Base-by-base conservation (phyloP, 164 flowering plant genomes). In the Macadamia tetraphylla region DNA sequence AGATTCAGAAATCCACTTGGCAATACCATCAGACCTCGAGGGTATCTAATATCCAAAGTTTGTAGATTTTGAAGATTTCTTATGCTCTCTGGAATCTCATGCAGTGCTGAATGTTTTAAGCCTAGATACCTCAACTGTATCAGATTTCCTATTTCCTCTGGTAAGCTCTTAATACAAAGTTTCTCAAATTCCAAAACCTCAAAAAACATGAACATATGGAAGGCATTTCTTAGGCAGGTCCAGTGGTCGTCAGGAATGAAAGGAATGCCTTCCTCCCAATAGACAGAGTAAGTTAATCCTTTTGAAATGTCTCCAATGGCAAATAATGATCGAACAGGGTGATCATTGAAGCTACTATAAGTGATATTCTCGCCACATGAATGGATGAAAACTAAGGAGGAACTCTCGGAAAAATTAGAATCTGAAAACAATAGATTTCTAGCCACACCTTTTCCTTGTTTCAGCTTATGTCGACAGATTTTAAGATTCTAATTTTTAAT, bases 41-140 rank as follows among this genome's bases (percentile, higher is more conserved):
- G 67, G 64, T 70, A 63, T 70, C 73, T 72, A 62, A 73, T 58
- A 44, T 78, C 74, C 56, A 73, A 62, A 64, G 76, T 73, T 35
- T 75, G 76, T 1, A 78, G 65, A 53, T 62, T 49, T 32, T 57
- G 43, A 63, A 74, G 65, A 14, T 70, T 67, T n/a, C 72, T 42
- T 6, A 78, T 15, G 35, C 58, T 56, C 62, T 63, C 72, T 15
- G 73, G n/a, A n/a, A n/a, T n/a, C n/a, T n/a, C n/a, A n/a, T n/a
- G n/a, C n/a, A n/a, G n/a, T n/a, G n/a, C n/a, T 15, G 74, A 61
- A 0, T 78, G 46, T 42, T 73, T 75, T 62, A 78, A 65, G 43
- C 81, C 66, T 10, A 78, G 74, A 63, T 73, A 75, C 60, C 62
- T 70, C 42, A 75, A 67, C 65, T 75, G 73, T 53, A 72, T 68